phyloP scores from a whole-genome alignment of 768 basidiomycete genomes.

The Rubroboletus pulcherrimus region DNA sequence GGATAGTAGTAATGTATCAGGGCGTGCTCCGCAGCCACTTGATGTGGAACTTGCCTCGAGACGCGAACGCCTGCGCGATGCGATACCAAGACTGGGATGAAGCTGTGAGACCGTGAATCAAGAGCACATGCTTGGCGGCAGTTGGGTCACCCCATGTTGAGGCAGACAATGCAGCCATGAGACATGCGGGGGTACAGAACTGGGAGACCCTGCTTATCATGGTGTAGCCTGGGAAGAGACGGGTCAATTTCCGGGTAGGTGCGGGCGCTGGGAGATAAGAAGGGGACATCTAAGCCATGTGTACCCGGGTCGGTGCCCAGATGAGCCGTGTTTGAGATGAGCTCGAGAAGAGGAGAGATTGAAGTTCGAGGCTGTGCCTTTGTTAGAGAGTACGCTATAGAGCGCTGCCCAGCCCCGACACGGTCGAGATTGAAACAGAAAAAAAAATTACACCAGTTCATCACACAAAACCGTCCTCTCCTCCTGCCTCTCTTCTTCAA shows the following conservation, averaged over 20 bases:
- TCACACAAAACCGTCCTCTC: background rate
- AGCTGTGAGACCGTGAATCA: slow-evolving; percentile 19
- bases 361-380: slow-evolving; percentile 1
- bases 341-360: background rate
- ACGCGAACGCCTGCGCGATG: background rate
- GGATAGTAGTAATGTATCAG: background rate
- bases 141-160: slow-evolving; percentile 18
- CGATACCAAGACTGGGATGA: slow-evolving; percentile 16
- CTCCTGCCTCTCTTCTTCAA: background rate
- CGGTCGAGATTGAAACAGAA: slow-evolving; percentile 14
- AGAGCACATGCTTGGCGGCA: slow-evolving; percentile 13
- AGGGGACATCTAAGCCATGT: no score
- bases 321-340: background rate
- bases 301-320: no score
- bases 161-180: background rate
- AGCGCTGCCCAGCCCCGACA: slow-evolving; percentile 11
- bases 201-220: no score
- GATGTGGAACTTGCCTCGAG: slow-evolving; percentile 3
- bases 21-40: background rate
- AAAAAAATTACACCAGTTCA: background rate
- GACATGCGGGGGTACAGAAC: no score
- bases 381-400: no score
- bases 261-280: no score
- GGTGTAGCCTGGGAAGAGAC: no score
- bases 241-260: no score